A percentile compares a stretch with the other conserved stretches of the same genome.
Evolutionary conservation across 352 stramenopile species (phyloP).

Genomic region (Pythium monospermum): DNA sequence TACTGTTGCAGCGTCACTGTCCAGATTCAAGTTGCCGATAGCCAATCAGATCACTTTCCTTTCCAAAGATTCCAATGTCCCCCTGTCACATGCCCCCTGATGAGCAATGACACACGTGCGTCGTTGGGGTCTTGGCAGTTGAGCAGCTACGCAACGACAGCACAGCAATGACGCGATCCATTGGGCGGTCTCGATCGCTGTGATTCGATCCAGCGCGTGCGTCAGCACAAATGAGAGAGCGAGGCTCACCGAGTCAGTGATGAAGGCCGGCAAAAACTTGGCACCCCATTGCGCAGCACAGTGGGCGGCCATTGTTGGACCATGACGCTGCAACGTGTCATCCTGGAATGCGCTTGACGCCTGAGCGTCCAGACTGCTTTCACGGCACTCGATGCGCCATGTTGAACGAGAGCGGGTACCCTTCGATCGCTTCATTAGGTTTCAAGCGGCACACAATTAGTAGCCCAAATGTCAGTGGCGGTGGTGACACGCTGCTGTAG

Average conservation of each 20-base stretch:
- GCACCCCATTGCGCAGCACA: too few species aligned
- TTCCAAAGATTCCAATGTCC: constrained; percentile 10
- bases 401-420: constrained; percentile 10
- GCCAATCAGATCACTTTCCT: constrained; percentile 13
- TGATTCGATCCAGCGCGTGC: too few species aligned
- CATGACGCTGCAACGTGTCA: too few species aligned
- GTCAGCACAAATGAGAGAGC: too few species aligned
- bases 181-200: neutral
- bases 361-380: neutral
- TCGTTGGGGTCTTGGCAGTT: too few species aligned
- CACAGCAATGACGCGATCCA: neutral
- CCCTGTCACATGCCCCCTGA: constrained; percentile 14
- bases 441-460: constrained; percentile 8
- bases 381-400: constrained; percentile 1
- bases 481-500: neutral
- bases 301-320: too few species aligned
- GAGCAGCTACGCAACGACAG: constrained; percentile 1
- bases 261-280: too few species aligned
- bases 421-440: constrained; percentile 2
- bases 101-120: constrained; percentile 12
- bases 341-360: too few species aligned
- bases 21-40: constrained; percentile 18
- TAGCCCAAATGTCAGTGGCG: constrained; percentile 2
- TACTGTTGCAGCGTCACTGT: constrained; percentile 7
- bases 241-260: too few species aligned